These are phyloP conservation scores for Macrolepiota fuliginosa DNA, from an alignment of 768 basidiomycete genomes.

Conservation along the genomic window DNA sequence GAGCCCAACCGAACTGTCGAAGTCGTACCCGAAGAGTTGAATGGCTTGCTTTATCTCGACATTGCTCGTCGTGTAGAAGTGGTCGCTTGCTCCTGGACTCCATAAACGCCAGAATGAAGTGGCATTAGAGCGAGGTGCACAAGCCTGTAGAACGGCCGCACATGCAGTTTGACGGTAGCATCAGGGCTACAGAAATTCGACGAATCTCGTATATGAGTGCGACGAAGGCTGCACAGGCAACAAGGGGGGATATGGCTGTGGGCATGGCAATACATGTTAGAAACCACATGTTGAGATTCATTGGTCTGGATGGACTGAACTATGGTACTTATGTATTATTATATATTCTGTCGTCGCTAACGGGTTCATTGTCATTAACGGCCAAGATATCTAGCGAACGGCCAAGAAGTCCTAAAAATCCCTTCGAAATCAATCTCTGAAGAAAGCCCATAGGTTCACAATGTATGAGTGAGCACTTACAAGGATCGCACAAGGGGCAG, in stretches of 20 bases:
- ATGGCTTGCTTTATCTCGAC: background rate
- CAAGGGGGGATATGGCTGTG: background rate
- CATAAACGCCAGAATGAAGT: background rate
- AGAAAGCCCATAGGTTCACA: no score
- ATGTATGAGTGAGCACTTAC: no score
- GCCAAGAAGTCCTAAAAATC: background rate
- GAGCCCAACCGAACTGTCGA: background rate
- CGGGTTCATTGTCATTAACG: no score
- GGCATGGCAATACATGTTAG: no score
- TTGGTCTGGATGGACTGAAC: background rate
- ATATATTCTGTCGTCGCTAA: no score
- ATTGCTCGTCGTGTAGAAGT: background rate
- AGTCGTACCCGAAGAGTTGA: background rate
- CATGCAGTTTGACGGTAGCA: background rate
- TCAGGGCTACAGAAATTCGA: background rate
- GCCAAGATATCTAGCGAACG: no score
- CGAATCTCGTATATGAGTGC: background rate
- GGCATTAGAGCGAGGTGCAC: background rate
- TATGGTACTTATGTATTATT: background rate
- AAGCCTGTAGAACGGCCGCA: background rate
- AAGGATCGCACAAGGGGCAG: no score
- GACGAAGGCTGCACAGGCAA: background rate
- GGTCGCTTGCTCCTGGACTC: background rate
- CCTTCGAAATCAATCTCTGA: background rate
- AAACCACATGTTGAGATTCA: background rate